Evolutionary conservation across 768 basidiomycete species (phyloP).

Genomic region (Suillus spraguei): DNA sequence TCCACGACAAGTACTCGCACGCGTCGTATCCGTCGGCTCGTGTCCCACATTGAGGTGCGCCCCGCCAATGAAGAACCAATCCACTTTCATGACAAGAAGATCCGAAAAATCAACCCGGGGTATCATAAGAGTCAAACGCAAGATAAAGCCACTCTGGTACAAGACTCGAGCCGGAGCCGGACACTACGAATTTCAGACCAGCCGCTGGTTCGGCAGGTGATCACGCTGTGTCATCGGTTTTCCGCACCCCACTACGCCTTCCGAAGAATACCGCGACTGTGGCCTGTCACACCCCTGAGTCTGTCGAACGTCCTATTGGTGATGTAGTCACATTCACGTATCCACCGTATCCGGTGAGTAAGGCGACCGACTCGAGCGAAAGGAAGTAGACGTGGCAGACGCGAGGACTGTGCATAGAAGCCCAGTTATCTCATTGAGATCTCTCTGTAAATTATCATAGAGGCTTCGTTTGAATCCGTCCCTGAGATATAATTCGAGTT

Average conservation of each 20-base stretch:
- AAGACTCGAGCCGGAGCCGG: neutral
- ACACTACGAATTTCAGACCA: neutral
- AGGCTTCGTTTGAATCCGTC: neutral
- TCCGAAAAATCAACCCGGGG: neutral
- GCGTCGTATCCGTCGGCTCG: neutral
- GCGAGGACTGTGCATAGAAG: neutral
- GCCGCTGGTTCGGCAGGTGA: constrained; percentile 4
- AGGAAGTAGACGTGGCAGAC: neutral
- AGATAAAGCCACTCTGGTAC: neutral
- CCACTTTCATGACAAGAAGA: neutral
- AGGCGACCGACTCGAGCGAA: too few relatives aligned
- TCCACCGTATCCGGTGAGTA: neutral
- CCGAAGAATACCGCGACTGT: neutral
- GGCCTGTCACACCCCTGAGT: neutral
- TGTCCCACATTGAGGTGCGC: neutral
- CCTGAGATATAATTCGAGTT: neutral
- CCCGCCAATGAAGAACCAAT: neutral
- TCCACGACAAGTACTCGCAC: neutral
- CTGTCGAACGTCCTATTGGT: neutral
- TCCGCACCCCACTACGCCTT: neutral
- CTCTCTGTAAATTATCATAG: neutral
- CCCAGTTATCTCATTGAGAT: neutral
- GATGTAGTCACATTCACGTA: neutral
- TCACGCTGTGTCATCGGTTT: neutral
- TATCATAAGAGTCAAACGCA: neutral